These are phyloP conservation scores for Teratosphaeria zuluensis DNA, from an alignment of 2,329 filamentous ascomycete genomes.

Conservation along the genomic window DNA sequence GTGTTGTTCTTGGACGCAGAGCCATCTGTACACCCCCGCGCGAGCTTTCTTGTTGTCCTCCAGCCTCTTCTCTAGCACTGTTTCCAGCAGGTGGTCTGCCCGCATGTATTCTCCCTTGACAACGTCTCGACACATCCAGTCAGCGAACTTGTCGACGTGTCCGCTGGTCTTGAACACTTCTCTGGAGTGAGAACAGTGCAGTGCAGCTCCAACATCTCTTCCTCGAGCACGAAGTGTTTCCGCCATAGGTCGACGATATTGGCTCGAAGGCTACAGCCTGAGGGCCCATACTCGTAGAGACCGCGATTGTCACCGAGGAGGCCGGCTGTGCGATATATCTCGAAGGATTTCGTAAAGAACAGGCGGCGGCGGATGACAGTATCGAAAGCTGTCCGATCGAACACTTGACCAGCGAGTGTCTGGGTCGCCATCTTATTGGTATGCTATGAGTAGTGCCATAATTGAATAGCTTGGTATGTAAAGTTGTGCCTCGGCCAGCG, in stretches of 20 bases:
- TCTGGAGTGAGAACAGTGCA: conserved; percentile 85
- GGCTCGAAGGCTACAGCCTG: conserved; percentile 74
- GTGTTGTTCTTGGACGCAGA: conserved; percentile 50
- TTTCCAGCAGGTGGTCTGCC: conserved; percentile 93
- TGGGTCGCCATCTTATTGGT: conserved; percentile 23
- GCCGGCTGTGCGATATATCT: conserved; percentile 58
- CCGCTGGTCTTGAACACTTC: conserved; percentile 87
- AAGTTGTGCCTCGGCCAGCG: too few relatives aligned
- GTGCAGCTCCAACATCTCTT: conserved; percentile 93
- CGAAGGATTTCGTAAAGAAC: conserved; percentile 93
- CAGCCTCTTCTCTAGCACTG: conserved; percentile 75
- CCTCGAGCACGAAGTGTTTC: conserved; percentile 86
- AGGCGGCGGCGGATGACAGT: conserved; percentile 76
- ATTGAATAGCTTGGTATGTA: too few relatives aligned
- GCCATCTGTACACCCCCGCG: conserved; percentile 63
- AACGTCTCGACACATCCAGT: conserved; percentile 89
- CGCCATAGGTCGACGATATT: conserved; percentile 85
- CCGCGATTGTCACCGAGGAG: conserved; percentile 25
- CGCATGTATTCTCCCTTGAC: conserved; percentile 95
- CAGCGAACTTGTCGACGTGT: conserved; percentile 95
- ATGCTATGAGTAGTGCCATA: too few relatives aligned
- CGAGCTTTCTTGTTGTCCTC: conserved; percentile 90
- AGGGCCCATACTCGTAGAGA: conserved; percentile 88
- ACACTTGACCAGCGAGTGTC: conserved; percentile 79
- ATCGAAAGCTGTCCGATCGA: conserved; percentile 75